phyloP scores from a whole-genome alignment of 148 eudicot genomes.

The Linanthus parryae region DNA sequence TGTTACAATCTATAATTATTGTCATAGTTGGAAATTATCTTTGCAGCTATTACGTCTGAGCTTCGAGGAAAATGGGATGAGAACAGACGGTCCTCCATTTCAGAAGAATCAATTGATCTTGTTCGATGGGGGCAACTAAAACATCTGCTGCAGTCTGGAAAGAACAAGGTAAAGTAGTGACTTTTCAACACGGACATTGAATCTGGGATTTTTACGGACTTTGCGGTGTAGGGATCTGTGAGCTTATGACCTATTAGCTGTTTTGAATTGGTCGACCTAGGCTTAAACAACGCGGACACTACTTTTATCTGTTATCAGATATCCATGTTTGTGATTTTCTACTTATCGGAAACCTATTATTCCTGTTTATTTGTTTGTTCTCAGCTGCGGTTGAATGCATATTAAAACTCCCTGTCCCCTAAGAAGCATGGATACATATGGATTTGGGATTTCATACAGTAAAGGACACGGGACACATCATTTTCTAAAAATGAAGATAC shows the following conservation, averaged over 20 bases:
- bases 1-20: too few relatives aligned
- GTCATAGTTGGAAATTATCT: conserved; percentile 2
- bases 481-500: too few relatives aligned
- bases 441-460: too few relatives aligned
- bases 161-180: conserved; percentile 48
- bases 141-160: conserved; percentile 53
- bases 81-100: conserved; percentile 47
- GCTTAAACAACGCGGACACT: neutral
- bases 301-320: too few relatives aligned
- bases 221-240: too few relatives aligned
- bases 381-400: too few relatives aligned
- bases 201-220: neutral
- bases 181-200: neutral
- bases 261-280: neutral
- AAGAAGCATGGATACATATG: too few relatives aligned
- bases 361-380: too few relatives aligned
- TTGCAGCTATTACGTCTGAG: conserved; percentile 69
- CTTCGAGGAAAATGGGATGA: conserved; percentile 81
- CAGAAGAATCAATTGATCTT: conserved; percentile 46
- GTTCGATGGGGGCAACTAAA: conserved; percentile 76
- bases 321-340: too few relatives aligned
- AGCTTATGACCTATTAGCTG: neutral
- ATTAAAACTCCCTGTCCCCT: too few relatives aligned
- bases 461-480: too few relatives aligned
- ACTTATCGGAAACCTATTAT: too few relatives aligned